These are phyloP conservation scores for Eutrema yunnanense DNA, from an alignment of 345 rosid species.

Conservation along the genomic window DNA sequence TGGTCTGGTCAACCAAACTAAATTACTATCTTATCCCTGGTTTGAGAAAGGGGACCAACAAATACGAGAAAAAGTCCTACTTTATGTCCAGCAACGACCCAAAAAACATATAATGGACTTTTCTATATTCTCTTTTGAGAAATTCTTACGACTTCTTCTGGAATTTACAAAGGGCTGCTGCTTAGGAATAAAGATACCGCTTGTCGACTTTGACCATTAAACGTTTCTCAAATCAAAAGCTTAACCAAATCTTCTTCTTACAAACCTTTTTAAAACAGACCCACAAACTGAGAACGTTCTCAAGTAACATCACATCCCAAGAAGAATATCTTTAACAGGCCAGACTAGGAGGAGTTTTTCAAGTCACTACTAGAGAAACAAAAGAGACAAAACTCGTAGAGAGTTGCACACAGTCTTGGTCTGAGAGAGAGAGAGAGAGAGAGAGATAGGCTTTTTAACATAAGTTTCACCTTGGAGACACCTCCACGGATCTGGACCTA, in stretches of 20 bases:
- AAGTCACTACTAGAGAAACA: background rate
- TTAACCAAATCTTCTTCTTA: constrained; percentile 10
- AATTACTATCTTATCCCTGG: background rate
- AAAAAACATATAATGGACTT: background rate
- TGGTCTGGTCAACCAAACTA: background rate
- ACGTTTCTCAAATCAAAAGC: background rate
- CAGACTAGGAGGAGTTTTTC: background rate
- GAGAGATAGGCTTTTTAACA: background rate
- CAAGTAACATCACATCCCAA: background rate
- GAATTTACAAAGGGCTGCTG: background rate
- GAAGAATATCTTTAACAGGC: constrained; percentile 5
- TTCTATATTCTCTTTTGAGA: background rate
- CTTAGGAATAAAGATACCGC: background rate
- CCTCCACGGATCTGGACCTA: constrained; percentile 69
- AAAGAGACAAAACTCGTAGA: background rate
- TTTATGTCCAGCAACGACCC: background rate
- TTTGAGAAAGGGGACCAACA: background rate
- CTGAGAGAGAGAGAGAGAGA: background rate
- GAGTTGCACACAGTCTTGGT: background rate
- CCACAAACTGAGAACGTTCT: background rate
- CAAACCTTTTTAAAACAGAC: background rate
- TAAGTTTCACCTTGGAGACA: constrained; percentile 35
- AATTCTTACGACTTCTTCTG: background rate
- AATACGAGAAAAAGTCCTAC: background rate
- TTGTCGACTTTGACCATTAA: background rate